A percentile compares a stretch with the other conserved stretches of the same genome.
Conservation (phyloP, 208 protist genomes). For the Balamuthia mandrillaris region DNA sequence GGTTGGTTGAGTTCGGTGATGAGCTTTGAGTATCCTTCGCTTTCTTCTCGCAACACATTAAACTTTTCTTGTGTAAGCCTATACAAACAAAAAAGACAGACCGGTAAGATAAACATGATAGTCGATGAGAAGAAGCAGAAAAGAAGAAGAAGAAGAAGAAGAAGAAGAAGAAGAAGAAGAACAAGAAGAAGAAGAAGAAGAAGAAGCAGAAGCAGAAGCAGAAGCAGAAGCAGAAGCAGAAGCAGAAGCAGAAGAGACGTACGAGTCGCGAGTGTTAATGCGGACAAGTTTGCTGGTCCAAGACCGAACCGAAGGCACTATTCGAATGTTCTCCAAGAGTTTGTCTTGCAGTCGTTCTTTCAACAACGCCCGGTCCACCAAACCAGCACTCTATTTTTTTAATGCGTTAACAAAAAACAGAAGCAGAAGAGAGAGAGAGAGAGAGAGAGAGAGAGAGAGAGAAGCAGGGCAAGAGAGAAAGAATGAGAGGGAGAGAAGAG, state of each 20-base stretch:
- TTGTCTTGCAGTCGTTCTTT: neutral
- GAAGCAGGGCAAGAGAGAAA: no score
- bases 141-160: no score
- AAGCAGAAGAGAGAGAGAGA: no score
- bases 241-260: neutral
- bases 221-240: no score
- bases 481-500: neutral
- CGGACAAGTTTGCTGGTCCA: neutral
- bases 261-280: conserved; percentile 20
- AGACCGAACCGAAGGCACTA: neutral
- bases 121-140: neutral
- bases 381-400: no score
- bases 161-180: no score
- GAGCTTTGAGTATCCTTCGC: conserved; percentile 78
- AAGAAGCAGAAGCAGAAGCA: no score
- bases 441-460: no score
- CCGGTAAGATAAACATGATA: no score
- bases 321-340: neutral
- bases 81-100: no score
- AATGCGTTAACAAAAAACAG: no score
- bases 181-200: neutral
- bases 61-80: conserved; percentile 59
- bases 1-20: conserved; percentile 57
- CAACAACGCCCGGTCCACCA: no score
- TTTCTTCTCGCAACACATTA: conserved; percentile 76